Percentiles rank a stretch among this genome's conserved stretches.
phyloP scores from a whole-genome alignment of 352 stramenopile species.

The Phytophthora podocarpi region DNA sequence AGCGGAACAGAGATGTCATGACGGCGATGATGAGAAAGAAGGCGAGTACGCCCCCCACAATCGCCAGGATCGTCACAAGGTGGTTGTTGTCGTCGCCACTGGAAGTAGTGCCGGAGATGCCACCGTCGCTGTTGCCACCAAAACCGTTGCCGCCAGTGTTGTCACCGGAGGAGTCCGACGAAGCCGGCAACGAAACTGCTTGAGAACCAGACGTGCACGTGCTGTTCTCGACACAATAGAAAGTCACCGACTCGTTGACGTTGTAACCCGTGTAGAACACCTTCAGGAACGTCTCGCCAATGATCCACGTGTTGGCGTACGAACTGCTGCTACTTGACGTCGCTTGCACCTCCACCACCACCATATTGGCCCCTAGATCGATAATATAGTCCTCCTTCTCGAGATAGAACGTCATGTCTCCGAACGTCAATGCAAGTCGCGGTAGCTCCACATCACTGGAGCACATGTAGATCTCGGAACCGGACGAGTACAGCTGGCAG shows the following conservation, averaged over 20 bases:
- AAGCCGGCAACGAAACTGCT: constrained; percentile 34
- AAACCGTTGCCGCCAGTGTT: constrained; percentile 33
- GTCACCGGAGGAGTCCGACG: constrained; percentile 35
- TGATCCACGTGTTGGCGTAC: constrained; percentile 70
- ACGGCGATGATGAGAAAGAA: constrained; percentile 43
- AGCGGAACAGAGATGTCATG: constrained; percentile 39
- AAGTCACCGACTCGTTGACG: constrained; percentile 62
- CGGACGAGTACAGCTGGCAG: constrained; percentile 40
- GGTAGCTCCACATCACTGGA: constrained; percentile 49
- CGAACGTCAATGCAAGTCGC: constrained; percentile 57
- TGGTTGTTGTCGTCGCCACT: constrained; percentile 28
- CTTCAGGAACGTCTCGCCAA: constrained; percentile 82
- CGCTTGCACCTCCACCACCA: constrained; percentile 50
- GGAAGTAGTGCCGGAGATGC: constrained; percentile 23
- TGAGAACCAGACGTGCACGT: constrained; percentile 38
- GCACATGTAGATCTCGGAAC: constrained; percentile 63
- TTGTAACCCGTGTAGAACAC: constrained; percentile 73
- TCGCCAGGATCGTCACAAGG: constrained; percentile 41
- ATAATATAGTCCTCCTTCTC: constrained; percentile 66
- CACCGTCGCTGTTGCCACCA: constrained; percentile 18
- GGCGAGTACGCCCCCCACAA: constrained; percentile 42
- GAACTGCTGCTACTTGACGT: constrained; percentile 36
- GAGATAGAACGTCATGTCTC: constrained; percentile 63
- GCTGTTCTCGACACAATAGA: constrained; percentile 70
- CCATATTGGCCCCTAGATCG: constrained; percentile 29